Percentiles rank a stretch among this genome's conserved stretches.
Conservation (phyloP, 176 grass and related monocot species). For the Cenchrus americanus region DNA sequence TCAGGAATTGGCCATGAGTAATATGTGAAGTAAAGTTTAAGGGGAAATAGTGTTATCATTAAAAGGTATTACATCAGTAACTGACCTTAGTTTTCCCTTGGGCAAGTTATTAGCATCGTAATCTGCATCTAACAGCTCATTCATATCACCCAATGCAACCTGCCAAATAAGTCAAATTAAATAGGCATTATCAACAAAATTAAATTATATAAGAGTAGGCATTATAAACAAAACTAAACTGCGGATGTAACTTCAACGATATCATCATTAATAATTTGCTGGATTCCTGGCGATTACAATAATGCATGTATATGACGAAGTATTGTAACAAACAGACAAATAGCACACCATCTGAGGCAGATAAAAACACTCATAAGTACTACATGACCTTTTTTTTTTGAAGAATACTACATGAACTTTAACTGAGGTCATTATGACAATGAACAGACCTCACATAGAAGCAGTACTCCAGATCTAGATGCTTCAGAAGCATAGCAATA, state of each 20-base stretch:
- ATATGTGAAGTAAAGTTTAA: not conserved
- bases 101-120: slow-evolving; percentile 83
- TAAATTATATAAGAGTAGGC: not conserved
- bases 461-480: slow-evolving; percentile 82
- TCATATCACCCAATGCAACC: slow-evolving; percentile 95
- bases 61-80: slow-evolving; percentile 30
- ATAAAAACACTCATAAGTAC: not conserved
- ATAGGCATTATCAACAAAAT: slow-evolving; percentile 25
- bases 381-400: not conserved
- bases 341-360: not conserved
- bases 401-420: slow-evolving; percentile 4
- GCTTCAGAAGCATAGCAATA: slow-evolving; percentile 75
- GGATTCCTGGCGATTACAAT: not conserved
- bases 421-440: not conserved
- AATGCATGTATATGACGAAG: not conserved
- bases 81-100: slow-evolving; percentile 81
- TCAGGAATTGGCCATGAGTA: not conserved
- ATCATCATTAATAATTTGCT: not conserved
- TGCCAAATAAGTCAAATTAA: slow-evolving; percentile 36
- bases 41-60: not conserved
- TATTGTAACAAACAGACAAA: slow-evolving; percentile 22
- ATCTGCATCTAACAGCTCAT: slow-evolving; percentile 66
- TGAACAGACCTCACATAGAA: slow-evolving; percentile 78
- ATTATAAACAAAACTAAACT: slow-evolving; percentile 25
- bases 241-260: slow-evolving; percentile 6